phyloP scores from a whole-genome alignment of 1,284 basidiomycete species.

The Dichomitus squalens region DNA sequence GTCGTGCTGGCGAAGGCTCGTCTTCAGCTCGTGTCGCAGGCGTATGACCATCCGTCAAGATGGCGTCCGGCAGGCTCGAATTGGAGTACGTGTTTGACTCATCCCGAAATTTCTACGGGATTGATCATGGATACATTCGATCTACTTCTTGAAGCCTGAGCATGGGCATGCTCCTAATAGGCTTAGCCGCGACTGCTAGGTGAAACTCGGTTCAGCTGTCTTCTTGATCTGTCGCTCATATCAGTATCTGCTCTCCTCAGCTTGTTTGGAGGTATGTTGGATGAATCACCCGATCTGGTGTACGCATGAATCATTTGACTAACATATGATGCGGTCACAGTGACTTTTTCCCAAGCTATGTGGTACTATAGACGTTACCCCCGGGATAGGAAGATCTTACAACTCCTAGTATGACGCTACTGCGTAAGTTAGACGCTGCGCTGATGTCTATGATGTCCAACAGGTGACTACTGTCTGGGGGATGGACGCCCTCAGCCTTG shows the following conservation, averaged over 20 bases:
- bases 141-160: background rate
- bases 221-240: background rate
- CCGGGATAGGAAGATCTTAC: constrained; percentile 14
- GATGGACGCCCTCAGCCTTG: background rate
- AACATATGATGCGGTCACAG: constrained; percentile 3
- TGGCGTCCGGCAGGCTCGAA: background rate
- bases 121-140: too few relatives aligned
- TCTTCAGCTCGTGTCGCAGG: too few relatives aligned
- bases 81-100: background rate
- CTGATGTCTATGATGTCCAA: background rate
- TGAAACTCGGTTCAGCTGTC: background rate
- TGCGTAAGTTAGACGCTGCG: background rate
- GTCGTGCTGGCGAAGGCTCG: too few relatives aligned
- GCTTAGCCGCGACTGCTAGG: constrained; percentile 3
- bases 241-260: background rate
- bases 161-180: background rate
- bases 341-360: constrained; percentile 10
- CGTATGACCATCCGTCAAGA: background rate
- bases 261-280: background rate
- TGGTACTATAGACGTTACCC: constrained; percentile 21
- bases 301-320: background rate
- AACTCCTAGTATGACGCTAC: constrained; percentile 4
- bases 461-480: constrained; percentile 13
- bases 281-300: background rate
- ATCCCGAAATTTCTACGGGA: too few relatives aligned